Percentiles rank a stretch among this genome's conserved stretches.
These are phyloP conservation scores for Aspergillus sp. DNA, from an alignment of 2,329 filamentous ascomycete species.

Conservation along the genomic window DNA sequence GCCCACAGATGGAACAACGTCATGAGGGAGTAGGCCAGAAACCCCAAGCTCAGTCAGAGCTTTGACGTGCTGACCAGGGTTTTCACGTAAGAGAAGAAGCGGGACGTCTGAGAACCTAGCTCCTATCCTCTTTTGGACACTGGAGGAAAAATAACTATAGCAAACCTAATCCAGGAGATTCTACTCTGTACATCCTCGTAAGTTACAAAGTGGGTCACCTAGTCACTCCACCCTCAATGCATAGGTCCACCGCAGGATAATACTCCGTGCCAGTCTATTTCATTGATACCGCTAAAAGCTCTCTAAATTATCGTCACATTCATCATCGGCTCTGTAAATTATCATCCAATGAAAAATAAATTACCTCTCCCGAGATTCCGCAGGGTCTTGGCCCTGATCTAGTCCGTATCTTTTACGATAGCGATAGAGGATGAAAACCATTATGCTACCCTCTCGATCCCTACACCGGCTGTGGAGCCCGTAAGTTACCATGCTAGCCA, in stretches of 20 bases:
- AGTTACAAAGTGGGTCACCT: background rate
- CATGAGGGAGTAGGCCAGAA: background rate
- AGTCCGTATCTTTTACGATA: background rate
- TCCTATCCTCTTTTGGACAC: background rate
- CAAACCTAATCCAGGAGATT: background rate
- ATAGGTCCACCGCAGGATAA: background rate
- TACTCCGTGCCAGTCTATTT: background rate
- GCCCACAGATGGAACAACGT: background rate
- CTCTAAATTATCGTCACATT: background rate
- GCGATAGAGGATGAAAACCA: background rate
- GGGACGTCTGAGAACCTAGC: background rate
- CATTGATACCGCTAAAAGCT: background rate
- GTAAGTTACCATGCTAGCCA: background rate
- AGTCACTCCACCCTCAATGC: background rate
- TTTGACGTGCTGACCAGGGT: background rate
- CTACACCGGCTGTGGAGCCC: background rate
- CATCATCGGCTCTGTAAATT: background rate
- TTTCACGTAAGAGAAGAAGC: background rate
- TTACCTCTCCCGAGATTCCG: background rate
- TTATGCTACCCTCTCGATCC: background rate
- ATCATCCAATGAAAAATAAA: background rate
- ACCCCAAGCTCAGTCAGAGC: background rate
- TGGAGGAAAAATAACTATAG: background rate
- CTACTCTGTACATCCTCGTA: background rate
- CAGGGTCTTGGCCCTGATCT: background rate